These are phyloP conservation scores for Colletotrichum noveboracense DNA, from an alignment of 2,329 filamentous ascomycete genomes.

Conservation along the genomic window DNA sequence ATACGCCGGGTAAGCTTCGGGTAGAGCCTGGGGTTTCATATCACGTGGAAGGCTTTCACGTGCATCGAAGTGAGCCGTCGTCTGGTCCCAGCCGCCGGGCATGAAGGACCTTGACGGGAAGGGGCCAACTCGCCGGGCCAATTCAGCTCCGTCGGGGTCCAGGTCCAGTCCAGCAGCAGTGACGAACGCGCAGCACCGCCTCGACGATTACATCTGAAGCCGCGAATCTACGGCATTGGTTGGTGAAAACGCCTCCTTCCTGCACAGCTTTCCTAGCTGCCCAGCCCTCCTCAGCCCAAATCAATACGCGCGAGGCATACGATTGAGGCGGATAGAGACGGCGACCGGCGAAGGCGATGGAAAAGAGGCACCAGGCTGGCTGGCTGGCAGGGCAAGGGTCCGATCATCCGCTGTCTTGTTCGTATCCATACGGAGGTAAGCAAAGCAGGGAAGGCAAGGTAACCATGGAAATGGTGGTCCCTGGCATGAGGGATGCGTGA, in stretches of 20 bases:
- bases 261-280: not conserved
- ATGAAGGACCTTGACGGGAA: not conserved
- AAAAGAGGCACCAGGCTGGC: not conserved
- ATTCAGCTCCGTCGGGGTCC: constrained; percentile 4
- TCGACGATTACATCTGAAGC: constrained; percentile 18
- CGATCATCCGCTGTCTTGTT: not conserved
- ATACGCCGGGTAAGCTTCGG: not conserved
- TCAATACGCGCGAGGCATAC: not conserved
- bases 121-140: constrained; percentile 6
- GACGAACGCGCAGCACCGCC: constrained; percentile 10
- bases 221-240: not conserved
- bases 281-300: not conserved
- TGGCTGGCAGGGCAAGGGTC: not conserved
- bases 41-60: not conserved
- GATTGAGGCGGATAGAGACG: not conserved
- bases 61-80: not conserved
- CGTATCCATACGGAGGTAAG: not conserved
- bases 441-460: not conserved
- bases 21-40: not conserved
- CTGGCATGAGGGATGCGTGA: not conserved
- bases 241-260: not conserved
- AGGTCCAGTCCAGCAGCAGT: not conserved
- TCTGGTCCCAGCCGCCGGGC: not conserved
- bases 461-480: constrained; percentile 6
- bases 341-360: not conserved